Evolutionary conservation across 1,284 basidiomycete genomes (phyloP), one percentile per base, ranked within the genome.

Genomic region (Melampsora allii-populina): DNA sequence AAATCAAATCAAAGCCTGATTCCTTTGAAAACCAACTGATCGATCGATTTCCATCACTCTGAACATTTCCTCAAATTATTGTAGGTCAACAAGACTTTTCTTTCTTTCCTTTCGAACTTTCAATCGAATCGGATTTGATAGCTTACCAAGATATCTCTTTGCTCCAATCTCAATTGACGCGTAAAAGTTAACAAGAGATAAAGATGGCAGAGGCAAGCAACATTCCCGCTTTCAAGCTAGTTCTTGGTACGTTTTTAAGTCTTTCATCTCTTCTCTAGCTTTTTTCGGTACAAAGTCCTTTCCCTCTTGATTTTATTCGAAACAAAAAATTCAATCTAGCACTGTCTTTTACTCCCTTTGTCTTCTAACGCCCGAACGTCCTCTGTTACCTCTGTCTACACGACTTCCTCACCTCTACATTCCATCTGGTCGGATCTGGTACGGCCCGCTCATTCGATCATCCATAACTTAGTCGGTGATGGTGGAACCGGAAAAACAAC

Each of bases 401-500:
- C 14, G 7, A 19, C 53, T 24, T 24, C 21, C 53, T 56, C 53
- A 56, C 29, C 17, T 17, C 10, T 36, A 2, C 33, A 29, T 61
- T 14, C 10, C 33, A n/a, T 33, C 29, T n/a, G 12, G n/a, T 61
- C 33, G 21, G 14, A 42, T 42, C 14, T 12, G 39, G 39, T 42
- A 14, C 2, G 10, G 7, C 36, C 10, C 36, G 36, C 7, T 39
- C 39, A 42, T 17, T 42, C 12, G 39, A 42, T 42, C 12, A 42
- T 14, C 4, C 14, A 24, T 56, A 14, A 71, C 19, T 5, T 75
- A 80, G 81, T 82, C 67, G 81, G 81, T 76, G 81, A 82, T 77
- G 81, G 81, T 78, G 81, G 81, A 78, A 82, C 81, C 24, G 81
- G 81, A 66, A 82, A 82, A 79, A 82, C 81, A 60, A 82, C 81